Base-by-base conservation (phyloP, 2,329 filamentous ascomycete genomes). In the Aaosphaeria pasadenensis region DNA sequence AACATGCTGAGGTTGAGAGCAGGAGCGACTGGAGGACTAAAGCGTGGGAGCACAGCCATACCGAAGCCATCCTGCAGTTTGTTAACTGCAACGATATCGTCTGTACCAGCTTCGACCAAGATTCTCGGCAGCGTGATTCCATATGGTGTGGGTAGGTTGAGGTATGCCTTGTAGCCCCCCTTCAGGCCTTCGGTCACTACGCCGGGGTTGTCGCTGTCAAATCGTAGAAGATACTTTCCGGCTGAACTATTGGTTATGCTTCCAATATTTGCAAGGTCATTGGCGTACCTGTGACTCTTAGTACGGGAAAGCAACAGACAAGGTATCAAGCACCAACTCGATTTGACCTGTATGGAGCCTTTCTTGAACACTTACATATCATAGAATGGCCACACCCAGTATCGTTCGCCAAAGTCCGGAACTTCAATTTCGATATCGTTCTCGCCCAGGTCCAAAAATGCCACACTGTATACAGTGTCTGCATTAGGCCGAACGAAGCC, bases 211-310 rank as follows among this genome's bases (percentile, higher is more conserved):
- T 24, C 13, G 11, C 31, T n/a, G 28, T 47, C 39, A 29, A 30
- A 47, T 24, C 40, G 39, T 5, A 47, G n/a, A 9, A 47, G 45
- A 31, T 11, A 36, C 29, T 38, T 43, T 5, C 45, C 45, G 28
- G 24, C 7, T 7, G 36, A 11, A 13, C 7, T 31, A 30, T 45
- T 45, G 11, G 17, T 28, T 9, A 36, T 36, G 44, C 36, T 45
- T 6, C 44, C 39, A 35, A 46, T 42, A 29, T 42, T 41, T 5
- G 44, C 44, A 35, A 46, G 30, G 6, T 46, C 38, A 32, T 46
- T 32, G n/a, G 7, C 45, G 13, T 43, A 43, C 17, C 39, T 41
- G 39, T 9, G 11, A 36, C 4, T 36, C 33, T 13, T 41, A 41
- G 39, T 41, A 9, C 17, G 17, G 17, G 17, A 24, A 24, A 24